Evolutionary conservation across 225 moss, liverwort and hornwort species (phyloP).

Genomic region (Pseudoscleropodium purum): DNA sequence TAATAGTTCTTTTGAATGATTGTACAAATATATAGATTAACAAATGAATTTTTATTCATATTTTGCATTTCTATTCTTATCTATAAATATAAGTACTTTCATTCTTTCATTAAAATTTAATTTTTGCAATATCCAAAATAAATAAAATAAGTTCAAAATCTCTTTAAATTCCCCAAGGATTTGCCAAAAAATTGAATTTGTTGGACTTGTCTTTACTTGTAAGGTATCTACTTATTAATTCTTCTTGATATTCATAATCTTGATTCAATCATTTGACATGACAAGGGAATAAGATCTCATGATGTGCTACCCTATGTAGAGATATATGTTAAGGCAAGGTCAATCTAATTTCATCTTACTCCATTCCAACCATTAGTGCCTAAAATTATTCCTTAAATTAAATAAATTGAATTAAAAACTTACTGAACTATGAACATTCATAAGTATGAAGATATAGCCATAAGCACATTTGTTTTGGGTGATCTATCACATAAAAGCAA

Average conservation of each 20-base stretch:
- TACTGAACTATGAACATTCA: rapidly evolving
- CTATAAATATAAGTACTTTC: no score
- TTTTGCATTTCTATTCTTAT: neutral
- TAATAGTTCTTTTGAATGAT: neutral
- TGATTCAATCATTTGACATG: neutral
- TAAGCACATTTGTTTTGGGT: rapidly evolving
- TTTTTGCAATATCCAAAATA: neutral
- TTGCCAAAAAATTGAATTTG: neutral
- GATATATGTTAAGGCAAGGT: neutral
- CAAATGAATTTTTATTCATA: neutral
- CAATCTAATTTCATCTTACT: rapidly evolving
- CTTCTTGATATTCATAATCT: rapidly evolving
- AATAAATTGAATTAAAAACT: no score
- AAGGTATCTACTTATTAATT: neutral
- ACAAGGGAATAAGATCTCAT: rapidly evolving
- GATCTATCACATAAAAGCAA: rapidly evolving
- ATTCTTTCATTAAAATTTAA: neutral
- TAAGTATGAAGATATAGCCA: rapidly evolving
- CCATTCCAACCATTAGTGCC: neutral
- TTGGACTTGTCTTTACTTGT: neutral
- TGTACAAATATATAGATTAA: neutral
- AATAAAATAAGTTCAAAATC: neutral
- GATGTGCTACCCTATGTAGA: neutral
- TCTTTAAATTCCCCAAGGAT: rapidly evolving
- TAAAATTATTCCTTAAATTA: neutral